Conservation (phyloP, 1,139 yeast species). For the Saccharomyces hybrid region DNA sequence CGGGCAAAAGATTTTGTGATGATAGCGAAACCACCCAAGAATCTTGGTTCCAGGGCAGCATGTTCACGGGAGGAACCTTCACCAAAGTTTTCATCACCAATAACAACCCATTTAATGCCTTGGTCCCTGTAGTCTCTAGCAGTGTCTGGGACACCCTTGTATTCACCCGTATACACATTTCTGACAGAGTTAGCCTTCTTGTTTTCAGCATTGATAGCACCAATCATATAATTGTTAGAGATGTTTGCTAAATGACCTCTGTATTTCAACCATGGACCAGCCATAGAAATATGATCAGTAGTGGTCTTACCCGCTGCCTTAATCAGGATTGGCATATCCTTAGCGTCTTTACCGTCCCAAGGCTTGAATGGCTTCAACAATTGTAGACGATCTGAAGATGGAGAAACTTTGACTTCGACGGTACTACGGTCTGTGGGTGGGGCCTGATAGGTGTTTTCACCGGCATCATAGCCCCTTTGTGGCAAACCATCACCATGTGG, state of each 20-base stretch:
- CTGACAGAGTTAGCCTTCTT: conserved; percentile 87
- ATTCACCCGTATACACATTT: conserved; percentile 88
- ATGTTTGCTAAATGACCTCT: conserved; percentile 99
- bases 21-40: conserved; percentile 96
- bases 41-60: conserved; percentile 99
- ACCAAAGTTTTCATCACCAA: conserved; percentile 98
- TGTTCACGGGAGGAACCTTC: conserved; percentile 99
- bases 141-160: conserved; percentile 93
- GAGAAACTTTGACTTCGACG: conserved; percentile 70
- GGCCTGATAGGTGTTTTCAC: conserved; percentile 95
- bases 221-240: conserved; percentile 98
- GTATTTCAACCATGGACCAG: conserved; percentile 99
- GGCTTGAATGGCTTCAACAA: conserved; percentile 82
- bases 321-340: conserved; percentile 84
- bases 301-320: conserved; percentile 98
- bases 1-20: conserved; percentile 97
- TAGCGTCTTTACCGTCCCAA: conserved; percentile 96
- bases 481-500: conserved; percentile 95
- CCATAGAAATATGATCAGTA: conserved; percentile 98
- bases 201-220: conserved; percentile 96
- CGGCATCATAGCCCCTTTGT: conserved; percentile 83
- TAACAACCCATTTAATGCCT: conserved; percentile 92
- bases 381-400: conserved; percentile 85
- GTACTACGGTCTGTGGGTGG: conserved; percentile 84
- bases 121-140: conserved; percentile 92